Base-by-base conservation (phyloP, 2,329 filamentous ascomycete genomes). In the Neonectria magnoliae region DNA sequence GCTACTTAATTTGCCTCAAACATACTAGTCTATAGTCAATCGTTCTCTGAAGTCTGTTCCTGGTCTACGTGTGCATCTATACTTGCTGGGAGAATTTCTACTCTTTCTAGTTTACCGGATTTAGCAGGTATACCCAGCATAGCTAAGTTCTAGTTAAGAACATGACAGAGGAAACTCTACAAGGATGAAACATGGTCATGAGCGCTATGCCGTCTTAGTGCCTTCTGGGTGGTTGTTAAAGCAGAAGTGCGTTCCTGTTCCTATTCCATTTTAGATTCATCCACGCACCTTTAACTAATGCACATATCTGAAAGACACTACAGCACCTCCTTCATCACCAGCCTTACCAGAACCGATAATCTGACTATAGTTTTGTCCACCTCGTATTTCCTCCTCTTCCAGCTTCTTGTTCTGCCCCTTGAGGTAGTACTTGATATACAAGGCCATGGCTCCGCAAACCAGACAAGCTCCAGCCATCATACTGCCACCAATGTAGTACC, bases 371-470 rank as follows among this genome's bases (percentile, higher is more conserved):
- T 33, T 29, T 2, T 59, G 16, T 6, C 60, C 58, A 10, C 67
- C 67, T 3, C 57, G 36, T 5, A 51, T 54, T 68, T 75, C 72
- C 58, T 72, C 65, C 45, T 60, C 62, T 33, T 70, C 68, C 6
- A 75, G 61, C 38, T 60, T 71, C 25, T 51, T 58, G 31, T 75
- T 76, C 57, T 72, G 66, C 41, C 57, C 63, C 51, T 70, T 69
- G 16, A 75, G 62, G 36, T 71, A 68, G 38, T 71, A 62, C 63
- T 77, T 77, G 52, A 76, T 75, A 14, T 65, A 81, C 22, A 71
- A 22, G 1, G 74, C 73, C 48, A 65, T 56, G 31, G 20, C 47
- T 3, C 66, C 72, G n/a, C 68, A 72, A 6, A 75, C 66, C 25
- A 75, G 16, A 41, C 71, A 74, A 6, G 70, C 71, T 6, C 65